Conservation (phyloP, 2,329 filamentous ascomycete species). For the Juglanconis juglandina region DNA sequence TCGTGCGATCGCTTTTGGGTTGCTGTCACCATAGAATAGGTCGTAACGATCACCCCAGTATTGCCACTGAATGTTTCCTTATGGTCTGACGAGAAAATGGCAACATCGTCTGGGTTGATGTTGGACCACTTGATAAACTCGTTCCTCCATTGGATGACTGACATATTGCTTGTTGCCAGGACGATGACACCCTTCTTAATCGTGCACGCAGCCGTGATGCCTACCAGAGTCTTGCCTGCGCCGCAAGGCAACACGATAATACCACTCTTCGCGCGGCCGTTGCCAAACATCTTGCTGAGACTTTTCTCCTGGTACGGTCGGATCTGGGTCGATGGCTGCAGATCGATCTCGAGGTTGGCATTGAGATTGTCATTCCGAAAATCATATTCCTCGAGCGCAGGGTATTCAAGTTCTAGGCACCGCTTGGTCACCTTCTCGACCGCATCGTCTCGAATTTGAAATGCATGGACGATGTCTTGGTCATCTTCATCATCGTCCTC, state of each 20-base stretch:
- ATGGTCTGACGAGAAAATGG: slow-evolving; percentile 89
- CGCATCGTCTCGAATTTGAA: slow-evolving; percentile 78
- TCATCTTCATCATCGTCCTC: slow-evolving; percentile 76
- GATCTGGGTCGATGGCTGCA: slow-evolving; percentile 85
- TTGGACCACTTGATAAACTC: slow-evolving; percentile 99
- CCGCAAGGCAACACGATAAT: slow-evolving; percentile 97
- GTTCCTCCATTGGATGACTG: slow-evolving; percentile 91
- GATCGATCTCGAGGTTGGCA: slow-evolving; percentile 87
- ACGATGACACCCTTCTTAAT: slow-evolving; percentile 97
- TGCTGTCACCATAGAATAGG: slow-evolving; percentile 98
- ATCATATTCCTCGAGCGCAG: slow-evolving; percentile 94
- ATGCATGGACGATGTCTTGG: slow-evolving; percentile 83
- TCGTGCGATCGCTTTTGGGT: slow-evolving; percentile 85
- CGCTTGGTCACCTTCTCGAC: slow-evolving; percentile 87
- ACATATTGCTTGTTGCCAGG: slow-evolving; percentile 96
- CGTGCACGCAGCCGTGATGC: slow-evolving; percentile 96
- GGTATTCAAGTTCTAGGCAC: slow-evolving; percentile 80
- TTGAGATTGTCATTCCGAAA: slow-evolving; percentile 90
- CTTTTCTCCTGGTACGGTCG: slow-evolving; percentile 96
- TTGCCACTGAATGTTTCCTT: slow-evolving; percentile 81
- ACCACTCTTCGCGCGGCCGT: slow-evolving; percentile 92
- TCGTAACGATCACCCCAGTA: slow-evolving; percentile 94
- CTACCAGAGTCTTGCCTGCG: slow-evolving; percentile 93
- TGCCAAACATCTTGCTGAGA: slow-evolving; percentile 98
- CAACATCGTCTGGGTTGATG: slow-evolving; percentile 85